Evolutionary conservation across 2,329 filamentous ascomycete species (phyloP).

Genomic region (Fusarium succisae): DNA sequence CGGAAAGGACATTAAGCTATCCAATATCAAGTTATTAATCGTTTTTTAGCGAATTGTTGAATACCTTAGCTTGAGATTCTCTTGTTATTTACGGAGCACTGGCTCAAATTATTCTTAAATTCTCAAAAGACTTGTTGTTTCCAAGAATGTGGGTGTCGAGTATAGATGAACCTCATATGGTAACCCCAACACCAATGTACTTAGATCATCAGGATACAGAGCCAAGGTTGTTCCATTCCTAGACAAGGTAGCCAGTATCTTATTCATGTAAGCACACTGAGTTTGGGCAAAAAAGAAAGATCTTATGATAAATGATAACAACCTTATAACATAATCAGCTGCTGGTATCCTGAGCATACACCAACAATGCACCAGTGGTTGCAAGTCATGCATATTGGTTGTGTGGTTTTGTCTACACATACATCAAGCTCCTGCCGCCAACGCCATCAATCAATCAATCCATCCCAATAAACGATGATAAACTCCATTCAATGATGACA

Average conservation of each 20-base stretch:
- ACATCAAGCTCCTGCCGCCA: slow-evolving; percentile 32
- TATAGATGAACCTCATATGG: too few relatives aligned
- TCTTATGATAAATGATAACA: neutral
- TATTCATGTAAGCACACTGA: neutral
- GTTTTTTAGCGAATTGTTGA: neutral
- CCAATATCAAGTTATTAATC: neutral
- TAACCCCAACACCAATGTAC: neutral
- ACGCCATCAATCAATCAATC: slow-evolving; percentile 35
- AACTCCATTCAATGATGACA: slow-evolving; percentile 37
- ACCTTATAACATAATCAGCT: neutral
- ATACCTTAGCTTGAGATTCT: neutral
- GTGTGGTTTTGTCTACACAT: slow-evolving; percentile 37
- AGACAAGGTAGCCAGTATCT: neutral
- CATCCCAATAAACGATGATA: slow-evolving; percentile 25
- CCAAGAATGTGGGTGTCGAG: neutral
- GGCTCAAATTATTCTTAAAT: neutral
- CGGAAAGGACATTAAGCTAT: neutral
- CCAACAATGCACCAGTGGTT: too few relatives aligned
- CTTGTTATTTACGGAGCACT: too few relatives aligned
- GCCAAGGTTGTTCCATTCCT: neutral
- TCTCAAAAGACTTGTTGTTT: neutral
- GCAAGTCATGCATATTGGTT: neutral
- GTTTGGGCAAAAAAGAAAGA: neutral
- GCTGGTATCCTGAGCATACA: too few relatives aligned
- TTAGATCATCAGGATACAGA: neutral